Percentiles rank a stretch among this genome's conserved stretches.
Evolutionary conservation across 129 eudicot species (phyloP).

Genomic region (Helichrysum umbraculigerum): DNA sequence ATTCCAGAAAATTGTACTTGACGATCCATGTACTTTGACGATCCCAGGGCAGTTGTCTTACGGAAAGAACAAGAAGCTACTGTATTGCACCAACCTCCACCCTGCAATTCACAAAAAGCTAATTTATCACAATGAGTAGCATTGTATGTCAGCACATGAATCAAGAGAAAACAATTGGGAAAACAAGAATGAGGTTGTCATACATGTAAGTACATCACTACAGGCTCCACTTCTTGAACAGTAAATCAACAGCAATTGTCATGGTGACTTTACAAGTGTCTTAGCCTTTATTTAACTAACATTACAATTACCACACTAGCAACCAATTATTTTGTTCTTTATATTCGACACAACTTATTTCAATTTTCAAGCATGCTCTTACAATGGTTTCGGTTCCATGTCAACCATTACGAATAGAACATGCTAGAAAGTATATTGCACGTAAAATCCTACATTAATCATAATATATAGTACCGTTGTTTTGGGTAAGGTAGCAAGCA

Average conservation of each 20-base stretch:
- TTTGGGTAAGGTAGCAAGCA: slow-evolving; percentile 24
- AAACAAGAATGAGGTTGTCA: background rate
- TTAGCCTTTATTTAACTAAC: background rate
- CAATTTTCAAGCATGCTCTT: slow-evolving; percentile 5
- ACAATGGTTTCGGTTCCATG: background rate
- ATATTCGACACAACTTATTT: background rate
- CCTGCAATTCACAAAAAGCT: slow-evolving; percentile 40
- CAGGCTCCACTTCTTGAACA: background rate
- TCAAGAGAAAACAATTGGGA: slow-evolving; percentile 2
- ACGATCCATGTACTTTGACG: slow-evolving; percentile 69
- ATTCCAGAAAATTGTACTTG: slow-evolving; percentile 74
- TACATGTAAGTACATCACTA: background rate
- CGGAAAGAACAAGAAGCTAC: slow-evolving; percentile 64
- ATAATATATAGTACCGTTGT: background rate
- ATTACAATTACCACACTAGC: background rate
- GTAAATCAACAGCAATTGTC: background rate
- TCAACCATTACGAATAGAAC: slow-evolving; percentile 3
- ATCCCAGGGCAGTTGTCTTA: slow-evolving; percentile 62
- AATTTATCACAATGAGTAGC: slow-evolving; percentile 1
- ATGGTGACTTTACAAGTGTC: background rate
- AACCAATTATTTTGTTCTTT: background rate
- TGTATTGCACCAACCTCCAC: slow-evolving; percentile 92
- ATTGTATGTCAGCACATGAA: slow-evolving; percentile 8
- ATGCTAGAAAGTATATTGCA: background rate
- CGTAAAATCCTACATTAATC: slow-evolving; percentile 4